Conservation (phyloP, 2,329 filamentous ascomycete genomes). For the Phaeoacremonium minimum region DNA sequence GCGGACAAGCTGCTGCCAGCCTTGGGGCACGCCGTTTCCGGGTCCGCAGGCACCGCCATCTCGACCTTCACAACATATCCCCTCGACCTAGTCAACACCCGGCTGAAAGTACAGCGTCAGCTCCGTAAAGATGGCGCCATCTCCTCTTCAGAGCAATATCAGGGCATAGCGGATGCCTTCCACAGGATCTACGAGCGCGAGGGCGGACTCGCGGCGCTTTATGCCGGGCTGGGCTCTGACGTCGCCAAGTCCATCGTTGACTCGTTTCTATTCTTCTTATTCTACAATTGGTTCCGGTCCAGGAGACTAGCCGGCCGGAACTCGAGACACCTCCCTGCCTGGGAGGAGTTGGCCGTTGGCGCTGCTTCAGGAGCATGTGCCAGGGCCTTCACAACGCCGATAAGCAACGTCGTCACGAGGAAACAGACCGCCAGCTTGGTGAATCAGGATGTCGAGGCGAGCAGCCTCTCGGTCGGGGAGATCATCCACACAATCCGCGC, state of each 20-base stretch:
- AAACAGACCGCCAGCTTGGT: constrained; percentile 64
- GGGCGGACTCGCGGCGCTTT: constrained; percentile 68
- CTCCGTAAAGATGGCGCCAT: constrained; percentile 30
- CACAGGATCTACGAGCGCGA: constrained; percentile 66
- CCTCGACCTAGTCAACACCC: constrained; percentile 74
- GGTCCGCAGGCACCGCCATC: constrained; percentile 72
- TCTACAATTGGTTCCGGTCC: constrained; percentile 56
- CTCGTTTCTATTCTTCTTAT: constrained; percentile 82
- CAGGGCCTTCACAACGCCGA: constrained; percentile 72
- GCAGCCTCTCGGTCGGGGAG: constrained; percentile 37
- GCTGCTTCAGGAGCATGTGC: constrained; percentile 70
- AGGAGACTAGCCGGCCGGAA: constrained; percentile 27
- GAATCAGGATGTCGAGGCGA: constrained; percentile 9
- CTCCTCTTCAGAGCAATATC: constrained; percentile 45
- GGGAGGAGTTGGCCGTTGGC: constrained; percentile 73
- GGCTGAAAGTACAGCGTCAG: constrained; percentile 73
- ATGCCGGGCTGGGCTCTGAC: constrained; percentile 59
- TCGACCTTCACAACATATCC: constrained; percentile 79
- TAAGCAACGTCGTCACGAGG: constrained; percentile 76
- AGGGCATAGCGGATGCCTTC: constrained; percentile 64
- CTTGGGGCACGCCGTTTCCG: constrained; percentile 76
- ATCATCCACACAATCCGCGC: constrained; percentile 60
- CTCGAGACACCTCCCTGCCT: constrained; percentile 45
- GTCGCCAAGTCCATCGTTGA: constrained; percentile 66
- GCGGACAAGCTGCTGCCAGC: constrained; percentile 54